Conservation (phyloP, 345 rosid genomes). For the Hibiscus mutabilis region DNA sequence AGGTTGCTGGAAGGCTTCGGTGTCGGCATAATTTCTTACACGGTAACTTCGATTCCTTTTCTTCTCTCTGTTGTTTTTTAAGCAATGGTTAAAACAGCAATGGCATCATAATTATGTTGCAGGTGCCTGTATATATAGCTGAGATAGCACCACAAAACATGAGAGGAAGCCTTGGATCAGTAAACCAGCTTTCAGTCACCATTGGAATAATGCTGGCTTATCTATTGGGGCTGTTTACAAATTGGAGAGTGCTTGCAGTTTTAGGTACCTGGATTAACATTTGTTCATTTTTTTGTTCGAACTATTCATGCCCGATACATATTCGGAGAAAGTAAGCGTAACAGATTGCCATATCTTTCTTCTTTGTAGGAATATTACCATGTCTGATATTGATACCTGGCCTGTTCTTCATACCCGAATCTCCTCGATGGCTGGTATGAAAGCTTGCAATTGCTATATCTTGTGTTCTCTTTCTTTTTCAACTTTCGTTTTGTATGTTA, state of each 20-base stretch:
- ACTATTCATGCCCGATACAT: too few species aligned
- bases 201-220: constrained; percentile 65
- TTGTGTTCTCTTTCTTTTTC: background rate
- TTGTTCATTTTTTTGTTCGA: background rate
- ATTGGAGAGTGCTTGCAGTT: constrained; percentile 67
- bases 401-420: constrained; percentile 69
- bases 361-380: constrained; percentile 55
- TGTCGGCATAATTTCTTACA: constrained; percentile 66
- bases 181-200: constrained; percentile 68
- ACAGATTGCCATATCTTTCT: constrained; percentile 10
- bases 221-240: constrained; percentile 50
- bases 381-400: constrained; percentile 65
- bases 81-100: constrained; percentile 1
- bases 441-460: constrained; percentile 1
- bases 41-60: constrained; percentile 28
- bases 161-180: constrained; percentile 71
- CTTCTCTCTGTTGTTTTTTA: background rate
- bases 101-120: constrained; percentile 7
- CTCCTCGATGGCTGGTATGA: constrained; percentile 81
- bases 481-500: background rate
- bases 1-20: constrained; percentile 74
- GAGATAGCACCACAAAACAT: constrained; percentile 73
- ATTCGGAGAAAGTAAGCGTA: background rate
- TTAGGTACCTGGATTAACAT: constrained; percentile 30
- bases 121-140: constrained; percentile 79